Percentiles rank a stretch among this genome's conserved stretches.
Conservation (phyloP, 1,284 basidiomycete species). For the Ceratobasidium sp. region DNA sequence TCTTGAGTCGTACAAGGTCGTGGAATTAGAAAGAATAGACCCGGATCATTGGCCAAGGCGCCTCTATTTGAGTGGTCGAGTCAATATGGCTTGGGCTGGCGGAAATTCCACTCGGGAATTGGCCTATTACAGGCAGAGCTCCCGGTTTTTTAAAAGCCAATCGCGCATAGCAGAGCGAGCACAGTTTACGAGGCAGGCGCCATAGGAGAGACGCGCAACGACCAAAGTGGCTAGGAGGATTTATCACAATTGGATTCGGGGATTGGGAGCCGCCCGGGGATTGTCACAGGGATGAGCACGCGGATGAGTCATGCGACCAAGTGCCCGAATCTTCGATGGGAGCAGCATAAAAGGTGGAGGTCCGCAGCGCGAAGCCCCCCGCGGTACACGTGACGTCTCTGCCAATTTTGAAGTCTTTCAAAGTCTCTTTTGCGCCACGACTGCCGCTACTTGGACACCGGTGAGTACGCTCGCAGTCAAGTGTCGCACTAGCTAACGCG, state of each 20-base stretch:
- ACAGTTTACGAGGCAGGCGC: background rate
- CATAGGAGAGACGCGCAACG: background rate
- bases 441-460: background rate
- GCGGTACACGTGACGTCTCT: slow-evolving; percentile 22
- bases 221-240: background rate
- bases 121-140: background rate
- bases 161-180: background rate
- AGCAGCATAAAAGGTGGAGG: slow-evolving; percentile 13
- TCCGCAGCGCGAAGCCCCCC: background rate
- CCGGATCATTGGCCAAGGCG: background rate
- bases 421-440: slow-evolving; percentile 23
- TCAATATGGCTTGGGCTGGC: background rate
- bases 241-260: background rate
- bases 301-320: slow-evolving; percentile 29
- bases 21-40: background rate
- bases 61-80: background rate
- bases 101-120: background rate
- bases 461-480: background rate
- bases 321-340: slow-evolving; percentile 20
- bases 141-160: background rate
- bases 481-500: background rate
- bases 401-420: slow-evolving; percentile 30
- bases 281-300: slow-evolving; percentile 22
- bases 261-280: slow-evolving; percentile 10
- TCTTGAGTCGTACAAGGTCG: too few relatives aligned